Base-by-base conservation (phyloP, 1,284 basidiomycete species). In the Trametes hirsuta region DNA sequence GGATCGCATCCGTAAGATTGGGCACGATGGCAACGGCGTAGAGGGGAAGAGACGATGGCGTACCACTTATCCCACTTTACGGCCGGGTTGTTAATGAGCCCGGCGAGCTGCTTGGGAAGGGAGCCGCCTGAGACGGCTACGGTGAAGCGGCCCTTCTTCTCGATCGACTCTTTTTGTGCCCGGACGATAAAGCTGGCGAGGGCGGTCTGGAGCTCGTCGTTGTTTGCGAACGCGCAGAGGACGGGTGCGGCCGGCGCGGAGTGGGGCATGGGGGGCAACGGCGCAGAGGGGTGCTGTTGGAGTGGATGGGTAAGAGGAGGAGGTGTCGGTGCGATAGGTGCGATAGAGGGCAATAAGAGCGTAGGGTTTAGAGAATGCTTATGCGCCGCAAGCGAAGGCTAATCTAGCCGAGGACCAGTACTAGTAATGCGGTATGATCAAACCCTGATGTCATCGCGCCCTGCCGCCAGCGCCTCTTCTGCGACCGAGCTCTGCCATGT, bases 21-120 rank as follows among this genome's bases (percentile, higher is more conserved):
- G 34, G 46, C 30, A 48, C 40, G 57, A 18, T 39, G 47, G 22
- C 4, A 40, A 49, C 21, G 14, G 24, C 42, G 35, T 21, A 42
- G 50, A 46, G 2, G 8, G 8, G 21, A 15, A 46, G 24, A 25
- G 15, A 18, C 6, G 25, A 30, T 30, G 8, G 80, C 84, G 66
- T 69, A 95, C 96, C 96, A 99, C 75, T 94, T 94, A 74, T 96
- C 90, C 96, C 97, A 99, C 74, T 92, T 93, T 14, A 96, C 85
- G 47, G 84, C 84, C 44, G 88, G 80, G 66, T 92, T 83, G 57
- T 77, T 82, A 62, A 96, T 84, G 66, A 98, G 85, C 51, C 84
- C 86, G 65, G 76, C 78, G 64, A 99, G 86, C 75, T 92, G 88
- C 72, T 90, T 90, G 49, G 97, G 95, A 40, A 98, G 83, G 0